These are phyloP conservation scores for Malus fusca DNA, from an alignment of 306 rosid genomes.

Conservation along the genomic window DNA sequence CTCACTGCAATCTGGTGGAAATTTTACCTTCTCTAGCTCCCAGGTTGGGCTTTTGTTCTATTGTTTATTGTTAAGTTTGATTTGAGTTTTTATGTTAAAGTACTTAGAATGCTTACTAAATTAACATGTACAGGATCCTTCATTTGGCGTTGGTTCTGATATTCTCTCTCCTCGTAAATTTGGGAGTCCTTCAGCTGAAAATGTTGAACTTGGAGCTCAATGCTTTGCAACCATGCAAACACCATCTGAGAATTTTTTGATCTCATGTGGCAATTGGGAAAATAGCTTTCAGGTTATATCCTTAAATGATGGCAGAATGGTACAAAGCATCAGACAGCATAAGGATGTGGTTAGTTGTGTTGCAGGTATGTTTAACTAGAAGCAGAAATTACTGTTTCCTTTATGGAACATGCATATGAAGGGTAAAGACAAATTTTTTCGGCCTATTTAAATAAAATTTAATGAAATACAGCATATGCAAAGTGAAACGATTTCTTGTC, in stretches of 20 bases:
- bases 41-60: conserved; percentile 54
- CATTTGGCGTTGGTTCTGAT: conserved; percentile 86
- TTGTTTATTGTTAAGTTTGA: neutral
- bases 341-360: conserved; percentile 95
- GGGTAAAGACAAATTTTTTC: neutral
- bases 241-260: conserved; percentile 64
- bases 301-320: conserved; percentile 79
- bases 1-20: conserved; percentile 88
- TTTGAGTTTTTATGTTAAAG: neutral
- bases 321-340: conserved; percentile 95
- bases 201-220: conserved; percentile 78
- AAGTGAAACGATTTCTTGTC: neutral
- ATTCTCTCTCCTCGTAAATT: conserved; percentile 74
- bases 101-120: conserved; percentile 12
- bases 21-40: conserved; percentile 84
- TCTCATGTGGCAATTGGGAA: conserved; percentile 98
- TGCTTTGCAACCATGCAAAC: conserved; percentile 86
- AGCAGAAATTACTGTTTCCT: neutral
- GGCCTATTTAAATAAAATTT: neutral
- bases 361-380: conserved; percentile 59
- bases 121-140: conserved; percentile 64
- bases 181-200: conserved; percentile 87
- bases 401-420: neutral
- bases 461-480: neutral
- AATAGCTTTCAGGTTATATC: conserved; percentile 95